Evolutionary conservation across 352 stramenopile species (phyloP).

Genomic region (Pythium chondricola): DNA sequence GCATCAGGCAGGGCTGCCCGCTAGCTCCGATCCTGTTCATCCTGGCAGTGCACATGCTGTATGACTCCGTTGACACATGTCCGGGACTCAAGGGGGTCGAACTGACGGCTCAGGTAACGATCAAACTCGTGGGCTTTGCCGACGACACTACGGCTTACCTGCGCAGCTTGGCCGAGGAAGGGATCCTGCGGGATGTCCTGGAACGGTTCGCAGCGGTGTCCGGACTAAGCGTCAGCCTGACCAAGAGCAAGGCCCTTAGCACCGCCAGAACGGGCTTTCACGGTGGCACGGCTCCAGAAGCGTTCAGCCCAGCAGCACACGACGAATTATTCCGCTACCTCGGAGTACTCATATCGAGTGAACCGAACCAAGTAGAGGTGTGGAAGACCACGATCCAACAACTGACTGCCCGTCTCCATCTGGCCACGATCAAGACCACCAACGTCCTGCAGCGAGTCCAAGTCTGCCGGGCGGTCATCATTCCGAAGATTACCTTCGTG

Average conservation of each 20-base stretch:
- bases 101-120: neutral
- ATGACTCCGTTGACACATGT: neutral
- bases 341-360: too few relatives aligned
- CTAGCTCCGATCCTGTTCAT: slow-evolving; percentile 12
- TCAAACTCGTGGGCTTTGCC: slow-evolving; percentile 3
- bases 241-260: neutral
- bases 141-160: slow-evolving; percentile 6
- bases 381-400: too few relatives aligned
- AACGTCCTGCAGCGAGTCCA: too few relatives aligned
- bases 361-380: too few relatives aligned
- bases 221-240: neutral
- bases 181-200: neutral
- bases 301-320: too few relatives aligned
- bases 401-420: too few relatives aligned
- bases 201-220: neutral
- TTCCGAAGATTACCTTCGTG: too few relatives aligned
- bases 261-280: neutral
- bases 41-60: slow-evolving; percentile 2
- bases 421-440: too few relatives aligned
- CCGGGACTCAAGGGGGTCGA: neutral
- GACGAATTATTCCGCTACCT: too few relatives aligned
- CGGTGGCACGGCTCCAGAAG: too few relatives aligned
- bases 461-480: too few relatives aligned
- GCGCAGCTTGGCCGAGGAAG: neutral
- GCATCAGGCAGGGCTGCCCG: slow-evolving; percentile 13